A percentile compares a stretch with the other conserved stretches of the same genome.
phyloP scores from a whole-genome alignment of 108 stramenopile genomes.

The Discostella stelligeroides region DNA sequence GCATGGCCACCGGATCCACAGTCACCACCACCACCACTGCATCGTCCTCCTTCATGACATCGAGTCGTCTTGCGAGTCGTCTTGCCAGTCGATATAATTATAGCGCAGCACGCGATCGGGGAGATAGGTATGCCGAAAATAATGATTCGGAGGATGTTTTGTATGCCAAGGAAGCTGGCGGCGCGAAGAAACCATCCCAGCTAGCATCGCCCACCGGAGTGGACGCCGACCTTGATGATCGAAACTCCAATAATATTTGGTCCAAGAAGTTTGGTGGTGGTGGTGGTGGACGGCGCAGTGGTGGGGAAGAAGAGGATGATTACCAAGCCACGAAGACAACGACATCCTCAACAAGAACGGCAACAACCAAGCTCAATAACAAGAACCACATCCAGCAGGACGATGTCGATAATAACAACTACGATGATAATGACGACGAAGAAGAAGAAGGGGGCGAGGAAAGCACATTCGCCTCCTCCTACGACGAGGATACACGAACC shows the following conservation, averaged over 20 bases:
- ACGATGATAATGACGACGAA: no score
- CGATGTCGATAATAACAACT: no score
- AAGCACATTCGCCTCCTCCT: neutral
- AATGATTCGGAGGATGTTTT: no score
- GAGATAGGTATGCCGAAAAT: neutral
- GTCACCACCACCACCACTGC: neutral
- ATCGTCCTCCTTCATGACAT: no score
- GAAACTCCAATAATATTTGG: no score
- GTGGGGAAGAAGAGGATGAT: neutral
- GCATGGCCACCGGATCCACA: neutral
- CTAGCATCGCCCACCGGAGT: constrained; percentile 28
- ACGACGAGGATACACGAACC: constrained; percentile 21
- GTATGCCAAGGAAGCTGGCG: neutral
- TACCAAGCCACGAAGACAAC: neutral
- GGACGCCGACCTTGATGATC: constrained; percentile 4
- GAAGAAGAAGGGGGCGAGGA: no score
- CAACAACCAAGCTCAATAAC: constrained; percentile 12
- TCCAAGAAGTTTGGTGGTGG: neutral
- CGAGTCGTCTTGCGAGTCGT: neutral
- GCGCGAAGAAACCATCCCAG: constrained; percentile 8
- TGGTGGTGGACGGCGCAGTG: neutral
- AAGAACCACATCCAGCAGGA: neutral
- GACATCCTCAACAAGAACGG: neutral
- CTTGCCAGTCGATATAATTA: neutral
- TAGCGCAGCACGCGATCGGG: no score